These are phyloP conservation scores for Tylopilus sp. DNA, from an alignment of 1,284 basidiomycete genomes.

Conservation along the genomic window DNA sequence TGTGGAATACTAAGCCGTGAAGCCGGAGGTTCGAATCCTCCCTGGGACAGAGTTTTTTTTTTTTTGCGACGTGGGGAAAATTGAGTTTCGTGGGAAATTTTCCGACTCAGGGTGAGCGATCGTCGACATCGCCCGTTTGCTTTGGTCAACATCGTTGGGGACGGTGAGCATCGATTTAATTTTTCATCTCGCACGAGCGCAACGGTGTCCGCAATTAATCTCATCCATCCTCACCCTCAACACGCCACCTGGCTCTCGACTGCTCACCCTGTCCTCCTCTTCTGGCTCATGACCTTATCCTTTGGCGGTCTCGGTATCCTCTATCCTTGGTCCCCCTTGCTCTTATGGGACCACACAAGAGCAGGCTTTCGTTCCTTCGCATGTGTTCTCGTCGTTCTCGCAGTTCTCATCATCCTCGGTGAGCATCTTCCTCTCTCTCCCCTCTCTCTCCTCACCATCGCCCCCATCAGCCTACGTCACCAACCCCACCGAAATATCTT, in stretches of 20 bases:
- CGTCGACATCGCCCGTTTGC: constrained; percentile 6
- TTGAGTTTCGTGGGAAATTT: constrained; percentile 19
- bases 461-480: constrained; percentile 77
- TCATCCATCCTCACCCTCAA: constrained; percentile 14
- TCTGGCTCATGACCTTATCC: constrained; percentile 61
- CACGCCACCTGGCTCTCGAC: constrained; percentile 15
- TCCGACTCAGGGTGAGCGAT: constrained; percentile 32
- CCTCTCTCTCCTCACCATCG: constrained; percentile 5
- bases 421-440: constrained; percentile 27
- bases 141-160: constrained; percentile 19
- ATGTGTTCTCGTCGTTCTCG: constrained; percentile 60
- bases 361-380: constrained; percentile 66
- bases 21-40: constrained; percentile 42
- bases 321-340: constrained; percentile 53
- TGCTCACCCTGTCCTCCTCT: constrained; percentile 23
- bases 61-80: too few species aligned
- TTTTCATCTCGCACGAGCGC: constrained; percentile 7
- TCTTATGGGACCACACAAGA: constrained; percentile 50
- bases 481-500: constrained; percentile 89
- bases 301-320: constrained; percentile 59
- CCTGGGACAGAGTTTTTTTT: constrained; percentile 35
- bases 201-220: constrained; percentile 31
- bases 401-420: constrained; percentile 72
- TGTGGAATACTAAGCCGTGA: constrained; percentile 34
- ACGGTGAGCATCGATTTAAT: constrained; percentile 13